Evolutionary conservation across 2,329 filamentous ascomycete genomes (phyloP).

Genomic region (Coniochaeta pulveracea): DNA sequence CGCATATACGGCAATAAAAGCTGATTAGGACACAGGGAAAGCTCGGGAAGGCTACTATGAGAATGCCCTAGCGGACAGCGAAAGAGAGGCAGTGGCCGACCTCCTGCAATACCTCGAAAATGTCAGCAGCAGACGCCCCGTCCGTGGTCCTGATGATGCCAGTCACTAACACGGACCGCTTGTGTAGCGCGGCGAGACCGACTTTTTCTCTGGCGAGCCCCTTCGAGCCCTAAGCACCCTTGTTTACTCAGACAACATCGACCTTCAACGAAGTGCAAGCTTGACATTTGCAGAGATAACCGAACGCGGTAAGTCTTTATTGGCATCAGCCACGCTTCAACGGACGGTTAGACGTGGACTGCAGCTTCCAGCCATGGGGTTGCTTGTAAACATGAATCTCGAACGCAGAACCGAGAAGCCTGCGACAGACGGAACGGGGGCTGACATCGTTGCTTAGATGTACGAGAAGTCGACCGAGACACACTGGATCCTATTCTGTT

Average conservation of each 20-base stretch:
- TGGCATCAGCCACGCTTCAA: too few species aligned
- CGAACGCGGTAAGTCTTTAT: conserved; percentile 79
- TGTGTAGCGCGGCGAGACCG: conserved; percentile 94
- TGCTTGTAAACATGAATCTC: conserved; percentile 1
- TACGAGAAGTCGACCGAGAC: conserved; percentile 86
- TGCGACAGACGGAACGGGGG: not conserved
- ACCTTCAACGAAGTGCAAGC: conserved; percentile 92
- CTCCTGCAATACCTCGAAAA: conserved; percentile 94
- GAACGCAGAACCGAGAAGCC: not conserved
- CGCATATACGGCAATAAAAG: too few species aligned
- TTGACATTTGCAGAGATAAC: conserved; percentile 98
- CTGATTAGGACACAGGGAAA: conserved; percentile 40
- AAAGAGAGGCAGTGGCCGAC: conserved; percentile 93
- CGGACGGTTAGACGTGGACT: too few species aligned
- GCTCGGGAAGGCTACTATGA: conserved; percentile 75
- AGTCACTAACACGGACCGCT: too few species aligned
- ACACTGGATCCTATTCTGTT: conserved; percentile 94
- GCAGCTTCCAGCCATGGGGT: too few species aligned
- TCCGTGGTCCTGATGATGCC: not conserved
- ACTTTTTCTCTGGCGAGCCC: conserved; percentile 96
- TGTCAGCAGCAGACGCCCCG: conserved; percentile 43
- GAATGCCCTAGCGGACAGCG: conserved; percentile 84
- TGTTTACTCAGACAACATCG: conserved; percentile 97
- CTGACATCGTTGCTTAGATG: conserved; percentile 50
- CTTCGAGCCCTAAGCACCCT: conserved; percentile 88